Percentiles rank a stretch among this genome's conserved stretches.
Evolutionary conservation across 208 protist species (phyloP).

Genomic region (Angomonas desouzai): DNA sequence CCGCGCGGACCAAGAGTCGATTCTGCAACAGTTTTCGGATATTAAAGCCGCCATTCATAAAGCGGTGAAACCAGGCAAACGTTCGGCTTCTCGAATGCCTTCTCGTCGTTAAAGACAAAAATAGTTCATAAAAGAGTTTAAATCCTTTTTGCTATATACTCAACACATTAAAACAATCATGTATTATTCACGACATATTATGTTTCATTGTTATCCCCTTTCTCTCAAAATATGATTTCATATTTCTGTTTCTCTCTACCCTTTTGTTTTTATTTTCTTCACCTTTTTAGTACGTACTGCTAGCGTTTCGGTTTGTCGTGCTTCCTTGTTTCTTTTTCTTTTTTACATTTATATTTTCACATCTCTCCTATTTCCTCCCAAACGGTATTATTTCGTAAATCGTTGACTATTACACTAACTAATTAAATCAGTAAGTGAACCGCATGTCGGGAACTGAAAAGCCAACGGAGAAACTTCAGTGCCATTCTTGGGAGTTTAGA

Average conservation of each 20-base stretch:
- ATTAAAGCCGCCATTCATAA: slow-evolving; percentile 54
- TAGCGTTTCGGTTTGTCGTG: slow-evolving; percentile 9
- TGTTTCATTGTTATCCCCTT: no score
- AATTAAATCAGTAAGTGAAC: no score
- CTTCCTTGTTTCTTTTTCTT: slow-evolving; percentile 13
- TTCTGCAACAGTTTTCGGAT: slow-evolving; percentile 65
- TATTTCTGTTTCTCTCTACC: no score
- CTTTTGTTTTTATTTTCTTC: slow-evolving; percentile 4
- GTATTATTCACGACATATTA: no score
- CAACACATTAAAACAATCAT: not conserved
- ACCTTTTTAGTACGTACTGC: slow-evolving; percentile 12
- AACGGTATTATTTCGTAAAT: no score
- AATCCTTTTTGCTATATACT: not conserved
- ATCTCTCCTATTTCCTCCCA: no score
- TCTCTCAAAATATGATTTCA: no score
- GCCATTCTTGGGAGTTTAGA: slow-evolving; percentile 60
- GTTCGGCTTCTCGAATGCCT: slow-evolving; percentile 1
- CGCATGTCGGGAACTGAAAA: slow-evolving; percentile 5
- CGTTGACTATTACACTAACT: no score
- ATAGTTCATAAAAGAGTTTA: no score
- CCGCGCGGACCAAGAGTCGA: slow-evolving; percentile 68
- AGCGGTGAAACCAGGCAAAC: slow-evolving; percentile 31
- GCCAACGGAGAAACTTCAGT: slow-evolving; percentile 16
- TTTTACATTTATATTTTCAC: not conserved
- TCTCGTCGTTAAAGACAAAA: not conserved